Evolutionary conservation across 2,329 filamentous ascomycete species (phyloP).

Genomic region (Curvularia lunata): DNA sequence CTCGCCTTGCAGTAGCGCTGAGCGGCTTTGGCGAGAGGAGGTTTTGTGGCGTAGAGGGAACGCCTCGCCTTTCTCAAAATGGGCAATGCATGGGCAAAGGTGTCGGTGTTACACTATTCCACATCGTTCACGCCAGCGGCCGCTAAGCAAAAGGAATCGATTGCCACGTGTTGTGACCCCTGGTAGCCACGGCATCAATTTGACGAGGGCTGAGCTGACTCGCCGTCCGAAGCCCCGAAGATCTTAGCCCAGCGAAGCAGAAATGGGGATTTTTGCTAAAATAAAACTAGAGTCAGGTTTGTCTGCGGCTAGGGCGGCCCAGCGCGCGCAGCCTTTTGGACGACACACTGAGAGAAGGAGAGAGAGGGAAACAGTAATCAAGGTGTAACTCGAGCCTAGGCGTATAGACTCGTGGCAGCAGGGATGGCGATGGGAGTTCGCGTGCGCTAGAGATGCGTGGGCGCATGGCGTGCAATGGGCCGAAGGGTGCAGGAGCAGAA

Average conservation of each 20-base stretch:
- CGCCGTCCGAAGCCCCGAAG: slow-evolving; percentile 30
- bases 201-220: slow-evolving; percentile 37
- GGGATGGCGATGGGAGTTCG: slow-evolving; percentile 23
- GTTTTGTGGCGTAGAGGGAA: slow-evolving; percentile 2
- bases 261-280: slow-evolving; percentile 19
- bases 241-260: slow-evolving; percentile 27
- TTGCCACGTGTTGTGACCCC: slow-evolving; percentile 41
- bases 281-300: slow-evolving; percentile 21
- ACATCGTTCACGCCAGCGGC: slow-evolving; percentile 42
- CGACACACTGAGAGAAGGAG: slow-evolving; percentile 3
- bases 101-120: slow-evolving; percentile 18
- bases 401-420: slow-evolving; percentile 27
- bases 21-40: slow-evolving; percentile 5
- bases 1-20: slow-evolving; percentile 25
- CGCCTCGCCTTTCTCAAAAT: neutral
- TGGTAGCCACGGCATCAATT: slow-evolving; percentile 33
- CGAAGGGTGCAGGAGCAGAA: slow-evolving; percentile 18
- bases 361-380: neutral
- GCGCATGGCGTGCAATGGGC: slow-evolving; percentile 17
- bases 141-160: slow-evolving; percentile 38
- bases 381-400: slow-evolving; percentile 16
- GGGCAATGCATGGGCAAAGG: slow-evolving; percentile 12
- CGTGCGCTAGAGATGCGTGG: slow-evolving; percentile 22
- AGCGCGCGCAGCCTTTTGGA: too few species aligned
- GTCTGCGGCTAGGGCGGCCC: slow-evolving; percentile 18